Base-by-base conservation (phyloP, 2,329 filamentous ascomycete genomes). In the Colletotrichum salicis region DNA sequence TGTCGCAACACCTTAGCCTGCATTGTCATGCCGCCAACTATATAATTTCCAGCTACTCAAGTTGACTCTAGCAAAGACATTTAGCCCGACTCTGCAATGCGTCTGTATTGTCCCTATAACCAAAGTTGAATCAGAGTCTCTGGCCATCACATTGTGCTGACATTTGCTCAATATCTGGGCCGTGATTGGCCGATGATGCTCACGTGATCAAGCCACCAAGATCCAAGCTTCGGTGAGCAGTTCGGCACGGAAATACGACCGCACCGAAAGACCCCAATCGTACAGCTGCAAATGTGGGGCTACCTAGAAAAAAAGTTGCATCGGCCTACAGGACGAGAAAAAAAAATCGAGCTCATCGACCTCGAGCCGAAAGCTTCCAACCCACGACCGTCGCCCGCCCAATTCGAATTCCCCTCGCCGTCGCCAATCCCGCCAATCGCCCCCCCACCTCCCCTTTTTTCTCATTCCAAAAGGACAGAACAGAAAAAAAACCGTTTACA, bases 401-500 rank as follows among this genome's bases (percentile, higher is more conserved):
- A 12, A 19, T 4, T 51, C n/a, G 41, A 29, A 35, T 5, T 35
- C n/a, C 33, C 12, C 24, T 12, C 59, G 22, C 22, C 29, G 7
- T 35, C n/a, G 41, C 15, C 58, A 54, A 52, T 19, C 27, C 27
- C 35, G 24, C 31, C 41, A 48, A 22, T 45, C 19, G 41, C 8
- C 27, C 19, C 37, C 35, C 15, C 11, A n/a, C n/a, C n/a, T n/a
- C n/a, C 22, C 11, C 5, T 10, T 15, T 24, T 4, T 19, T 56
- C 13, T 2, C 7, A 54, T 3, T 22, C 3, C n/a, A 19, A 22
- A 59, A 27, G 27, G 27, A 29, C 27, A 54, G 19, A 6, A 31
- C 27, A 27, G 4, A 11, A 0, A n/a, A 31, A 51, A 59, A 74
- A 69, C 64, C 75, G 78, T 73, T 73, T 76, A 75, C 77, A 79